Base-by-base conservation (phyloP, 352 stramenopile genomes). In the Blastocystis hominis region DNA sequence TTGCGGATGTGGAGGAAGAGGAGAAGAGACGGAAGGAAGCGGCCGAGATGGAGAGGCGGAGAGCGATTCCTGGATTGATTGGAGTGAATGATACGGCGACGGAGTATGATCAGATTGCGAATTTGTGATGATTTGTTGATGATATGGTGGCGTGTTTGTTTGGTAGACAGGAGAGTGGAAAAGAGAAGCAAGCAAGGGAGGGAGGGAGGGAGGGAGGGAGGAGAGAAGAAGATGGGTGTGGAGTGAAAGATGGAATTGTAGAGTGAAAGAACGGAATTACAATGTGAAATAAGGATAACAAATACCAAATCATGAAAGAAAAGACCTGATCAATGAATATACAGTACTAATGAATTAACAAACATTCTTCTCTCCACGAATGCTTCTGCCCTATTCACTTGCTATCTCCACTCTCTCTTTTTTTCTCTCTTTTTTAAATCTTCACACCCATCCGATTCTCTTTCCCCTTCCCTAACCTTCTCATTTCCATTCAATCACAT, bases 11-110 rank as follows among this genome's bases (percentile, higher is more conserved):
- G 54, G 75, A 90, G 55, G 70, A 89, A 61, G 54, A 90, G 50
- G 89, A 91, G 50, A 88, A 93, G 79, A 80, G 90, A 69, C 89
- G 91, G 78, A 89, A 91, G 10, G 90, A 94, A 87, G 84, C 88
- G 15, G 56, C 75, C 72, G 38, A 89, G 42, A 9, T 79, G 47
- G 88, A 70, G 66, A 10, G 88, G 87, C 54, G 69, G 69, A 84
- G 68, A 47, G 47, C 50, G 24, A 68, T 84, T 42, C 72, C 72
- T 34, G 72, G 72, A 68, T 30, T 84, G 38, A 36, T 84, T 46
- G 36, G 47, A 24, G 72, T 64, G 46, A 87, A 90, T 61, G 88
- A 90, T 34, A 81, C 89, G 62, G 53, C 88, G 10, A 54, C 88
- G 24, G 59, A 89, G n/a, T 89, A 38, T 62, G 50, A 66, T 79